phyloP scores from a whole-genome alignment of 2,329 filamentous ascomycete genomes.

The Arthrobotrys entomopaga region DNA sequence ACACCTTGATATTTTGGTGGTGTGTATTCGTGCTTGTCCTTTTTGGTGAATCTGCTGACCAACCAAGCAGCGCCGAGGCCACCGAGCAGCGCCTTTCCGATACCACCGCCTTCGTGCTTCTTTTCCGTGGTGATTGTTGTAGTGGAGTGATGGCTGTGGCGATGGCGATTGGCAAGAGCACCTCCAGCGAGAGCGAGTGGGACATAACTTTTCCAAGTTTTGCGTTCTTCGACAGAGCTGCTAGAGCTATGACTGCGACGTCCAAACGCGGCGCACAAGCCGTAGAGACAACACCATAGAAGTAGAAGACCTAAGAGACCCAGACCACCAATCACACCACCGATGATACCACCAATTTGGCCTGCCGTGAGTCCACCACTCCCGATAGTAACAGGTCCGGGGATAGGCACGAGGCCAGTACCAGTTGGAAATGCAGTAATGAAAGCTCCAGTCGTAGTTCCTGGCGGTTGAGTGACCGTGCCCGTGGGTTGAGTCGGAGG shows the following conservation, averaged over 20 bases:
- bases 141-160: slow-evolving; percentile 41
- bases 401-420: slow-evolving; percentile 31
- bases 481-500: slow-evolving; percentile 48
- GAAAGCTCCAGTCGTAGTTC: slow-evolving; percentile 50
- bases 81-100: slow-evolving; percentile 43
- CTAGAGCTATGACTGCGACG: slow-evolving; percentile 14
- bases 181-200: slow-evolving; percentile 46
- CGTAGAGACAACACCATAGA: slow-evolving; percentile 54
- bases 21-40: slow-evolving; percentile 40
- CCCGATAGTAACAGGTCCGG: slow-evolving; percentile 39
- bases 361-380: slow-evolving; percentile 48
- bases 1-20: slow-evolving; percentile 40
- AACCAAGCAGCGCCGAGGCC: slow-evolving; percentile 47
- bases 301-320: slow-evolving; percentile 50
- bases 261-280: slow-evolving; percentile 40
- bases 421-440: slow-evolving; percentile 46
- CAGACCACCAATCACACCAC: slow-evolving; percentile 52
- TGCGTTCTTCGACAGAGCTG: slow-evolving; percentile 26
- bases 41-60: slow-evolving; percentile 28
- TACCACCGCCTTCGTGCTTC: slow-evolving; percentile 19
- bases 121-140: slow-evolving; percentile 50
- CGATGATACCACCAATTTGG: slow-evolving; percentile 54
- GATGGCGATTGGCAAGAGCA: slow-evolving; percentile 38
- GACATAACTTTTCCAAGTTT: slow-evolving; percentile 47
- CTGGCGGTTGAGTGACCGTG: slow-evolving; percentile 20